Evolutionary conservation across 2,329 filamentous ascomycete genomes (phyloP).

Genomic region (Colletotrichum eremochloae): DNA sequence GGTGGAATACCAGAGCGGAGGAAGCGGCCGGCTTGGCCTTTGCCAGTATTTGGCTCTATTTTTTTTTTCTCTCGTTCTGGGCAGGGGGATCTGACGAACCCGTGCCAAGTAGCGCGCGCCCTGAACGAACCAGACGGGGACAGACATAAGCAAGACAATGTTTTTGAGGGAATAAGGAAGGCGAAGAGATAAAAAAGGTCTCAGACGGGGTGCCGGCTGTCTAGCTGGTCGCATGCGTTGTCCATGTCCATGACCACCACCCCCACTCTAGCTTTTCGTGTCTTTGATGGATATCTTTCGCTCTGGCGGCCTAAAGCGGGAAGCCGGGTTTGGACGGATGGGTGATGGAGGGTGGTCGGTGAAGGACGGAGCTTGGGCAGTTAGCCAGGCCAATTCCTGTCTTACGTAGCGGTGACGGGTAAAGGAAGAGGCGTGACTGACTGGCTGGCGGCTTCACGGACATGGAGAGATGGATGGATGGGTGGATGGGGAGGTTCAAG

Average conservation of each 20-base stretch:
- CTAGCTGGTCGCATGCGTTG: constrained; percentile 1
- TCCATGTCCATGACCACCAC: background rate
- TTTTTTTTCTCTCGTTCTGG: background rate
- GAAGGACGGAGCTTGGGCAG: background rate
- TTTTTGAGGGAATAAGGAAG: too few species aligned
- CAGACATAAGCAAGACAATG: background rate
- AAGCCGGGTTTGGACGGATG: background rate
- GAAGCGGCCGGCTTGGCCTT: constrained; percentile 2
- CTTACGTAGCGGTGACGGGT: background rate
- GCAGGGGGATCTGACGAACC: background rate
- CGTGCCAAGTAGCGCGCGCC: background rate
- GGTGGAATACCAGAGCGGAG: background rate
- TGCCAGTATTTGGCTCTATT: background rate
- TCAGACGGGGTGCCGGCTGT: background rate
- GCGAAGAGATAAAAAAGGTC: background rate
- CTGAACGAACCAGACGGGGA: background rate
- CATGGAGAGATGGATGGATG: background rate
- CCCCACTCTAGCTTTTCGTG: background rate
- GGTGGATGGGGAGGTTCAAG: too few species aligned
- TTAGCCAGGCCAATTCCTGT: background rate
- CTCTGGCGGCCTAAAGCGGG: background rate
- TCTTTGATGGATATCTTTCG: background rate
- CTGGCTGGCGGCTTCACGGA: background rate
- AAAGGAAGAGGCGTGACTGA: background rate
- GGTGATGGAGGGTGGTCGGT: background rate